phyloP scores from a whole-genome alignment of 306 rosid species.

The Luffa aegyptiaca region DNA sequence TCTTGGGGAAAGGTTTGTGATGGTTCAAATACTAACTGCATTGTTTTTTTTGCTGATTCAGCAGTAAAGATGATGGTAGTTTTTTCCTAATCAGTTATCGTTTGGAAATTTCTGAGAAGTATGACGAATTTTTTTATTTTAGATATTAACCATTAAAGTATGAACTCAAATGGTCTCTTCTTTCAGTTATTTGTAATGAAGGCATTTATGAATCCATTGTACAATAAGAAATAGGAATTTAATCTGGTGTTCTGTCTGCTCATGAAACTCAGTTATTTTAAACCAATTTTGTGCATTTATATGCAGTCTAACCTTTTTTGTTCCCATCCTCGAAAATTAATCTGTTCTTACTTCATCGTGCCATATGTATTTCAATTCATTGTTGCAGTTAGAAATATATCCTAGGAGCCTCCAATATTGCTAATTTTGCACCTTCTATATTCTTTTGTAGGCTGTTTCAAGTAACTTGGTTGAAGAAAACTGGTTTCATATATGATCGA shows the following conservation, averaged over 20 bases:
- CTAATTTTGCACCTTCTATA: constrained; percentile 26
- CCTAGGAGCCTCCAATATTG: not conserved
- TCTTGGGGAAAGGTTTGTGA: constrained; percentile 48
- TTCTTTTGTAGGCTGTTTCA: constrained; percentile 74
- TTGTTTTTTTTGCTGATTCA: not conserved
- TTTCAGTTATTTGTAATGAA: not conserved
- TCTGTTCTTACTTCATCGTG: not conserved
- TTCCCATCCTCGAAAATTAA: not conserved
- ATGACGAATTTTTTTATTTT: not conserved
- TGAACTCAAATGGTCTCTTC: not conserved
- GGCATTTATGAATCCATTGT: not conserved
- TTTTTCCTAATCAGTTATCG: not conserved
- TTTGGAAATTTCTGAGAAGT: not conserved
- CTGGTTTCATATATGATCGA: constrained; percentile 67
- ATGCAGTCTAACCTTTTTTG: not conserved
- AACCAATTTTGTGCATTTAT: not conserved
- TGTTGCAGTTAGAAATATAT: not conserved
- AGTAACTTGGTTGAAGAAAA: constrained; percentile 62
- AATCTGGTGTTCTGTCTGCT: not conserved
- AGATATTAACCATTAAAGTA: not conserved
- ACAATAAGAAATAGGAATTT: not conserved
- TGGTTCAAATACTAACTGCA: constrained; percentile 3
- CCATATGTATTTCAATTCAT: not conserved
- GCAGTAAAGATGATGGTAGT: not conserved
- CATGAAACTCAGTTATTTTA: not conserved